Evolutionary conservation across 805 yeast species (phyloP).

Genomic region (Metschnikowia amazonensis): DNA sequence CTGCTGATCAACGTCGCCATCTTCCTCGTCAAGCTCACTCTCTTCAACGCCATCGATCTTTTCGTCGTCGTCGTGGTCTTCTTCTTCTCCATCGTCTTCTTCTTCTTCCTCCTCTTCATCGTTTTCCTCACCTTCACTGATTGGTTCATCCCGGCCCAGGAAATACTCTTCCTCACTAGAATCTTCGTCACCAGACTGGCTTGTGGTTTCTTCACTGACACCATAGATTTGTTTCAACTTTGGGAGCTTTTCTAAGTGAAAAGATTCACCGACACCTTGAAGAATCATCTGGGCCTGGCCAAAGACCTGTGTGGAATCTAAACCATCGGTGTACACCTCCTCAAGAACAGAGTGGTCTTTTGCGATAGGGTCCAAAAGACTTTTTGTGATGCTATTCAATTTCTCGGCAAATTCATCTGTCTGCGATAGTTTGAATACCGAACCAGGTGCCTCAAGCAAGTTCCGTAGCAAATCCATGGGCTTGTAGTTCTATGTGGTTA

Average conservation of each 20-base stretch:
- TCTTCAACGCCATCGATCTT: neutral
- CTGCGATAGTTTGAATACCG: constrained; percentile 12
- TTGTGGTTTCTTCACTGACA: constrained; percentile 5
- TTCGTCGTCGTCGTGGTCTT: too few species aligned
- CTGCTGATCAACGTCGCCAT: too few species aligned
- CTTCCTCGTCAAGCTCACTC: constrained; percentile 13
- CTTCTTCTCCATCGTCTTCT: constrained; percentile 4
- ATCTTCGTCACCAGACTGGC: neutral
- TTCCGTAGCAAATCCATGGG: constrained; percentile 15
- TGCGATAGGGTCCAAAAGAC: constrained; percentile 57
- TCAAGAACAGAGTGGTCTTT: constrained; percentile 62
- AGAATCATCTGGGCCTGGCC: constrained; percentile 85
- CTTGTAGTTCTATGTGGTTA: neutral
- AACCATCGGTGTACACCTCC: constrained; percentile 77
- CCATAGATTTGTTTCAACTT: constrained; percentile 39
- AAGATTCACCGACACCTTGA: constrained; percentile 67
- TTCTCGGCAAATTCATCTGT: constrained; percentile 9
- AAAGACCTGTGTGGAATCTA: constrained; percentile 89
- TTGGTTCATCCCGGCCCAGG: constrained; percentile 14
- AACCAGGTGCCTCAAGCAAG: constrained; percentile 15
- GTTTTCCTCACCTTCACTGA: constrained; percentile 2
- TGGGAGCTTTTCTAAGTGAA: constrained; percentile 56
- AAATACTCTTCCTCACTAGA: constrained; percentile 13
- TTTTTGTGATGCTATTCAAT: constrained; percentile 41
- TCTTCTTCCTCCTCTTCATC: constrained; percentile 16